phyloP scores from a whole-genome alignment of 805 yeast genomes.

The Starmera amethionina region DNA sequence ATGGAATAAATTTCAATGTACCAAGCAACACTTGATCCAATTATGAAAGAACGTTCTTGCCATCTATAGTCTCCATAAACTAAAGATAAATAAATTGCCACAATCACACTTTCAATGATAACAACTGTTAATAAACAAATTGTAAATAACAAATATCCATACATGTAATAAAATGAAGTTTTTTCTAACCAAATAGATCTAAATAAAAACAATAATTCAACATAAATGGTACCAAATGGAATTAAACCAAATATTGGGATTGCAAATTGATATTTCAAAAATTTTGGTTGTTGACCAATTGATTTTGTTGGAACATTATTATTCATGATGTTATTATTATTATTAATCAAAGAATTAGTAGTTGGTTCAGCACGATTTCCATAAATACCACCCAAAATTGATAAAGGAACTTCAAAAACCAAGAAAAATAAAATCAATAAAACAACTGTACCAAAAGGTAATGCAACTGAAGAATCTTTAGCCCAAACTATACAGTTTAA shows the following conservation, averaged over 20 bases:
- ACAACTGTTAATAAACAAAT: conserved; percentile 49
- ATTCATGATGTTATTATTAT: conserved; percentile 1
- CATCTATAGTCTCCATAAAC: conserved; percentile 49
- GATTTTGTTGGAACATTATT: conserved; percentile 13
- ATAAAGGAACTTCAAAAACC: conserved; percentile 63
- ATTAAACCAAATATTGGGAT: conserved; percentile 52
- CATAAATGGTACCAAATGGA: conserved; percentile 76
- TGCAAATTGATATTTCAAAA: conserved; percentile 14
- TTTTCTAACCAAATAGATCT: conserved; percentile 75
- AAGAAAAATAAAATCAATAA: conserved; percentile 50
- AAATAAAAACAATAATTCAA: conserved; percentile 63
- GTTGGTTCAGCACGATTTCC: conserved; percentile 24
- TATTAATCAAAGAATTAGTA: too few relatives aligned
- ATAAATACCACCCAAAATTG: conserved; percentile 58
- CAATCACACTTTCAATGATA: conserved; percentile 61
- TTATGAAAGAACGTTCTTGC: conserved; percentile 77
- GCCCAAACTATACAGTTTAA: conserved; percentile 70
- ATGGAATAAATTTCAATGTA: conserved; percentile 60
- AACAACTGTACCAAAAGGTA: conserved; percentile 70
- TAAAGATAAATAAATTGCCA: conserved; percentile 57
- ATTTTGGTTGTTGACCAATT: conserved; percentile 27
- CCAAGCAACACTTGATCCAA: conserved; percentile 64
- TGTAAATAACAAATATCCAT: conserved; percentile 65
- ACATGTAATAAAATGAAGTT: conserved; percentile 68
- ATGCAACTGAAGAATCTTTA: conserved; percentile 60